Evolutionary conservation across 805 yeast genomes (phyloP).

Genomic region (Pichia californica): DNA sequence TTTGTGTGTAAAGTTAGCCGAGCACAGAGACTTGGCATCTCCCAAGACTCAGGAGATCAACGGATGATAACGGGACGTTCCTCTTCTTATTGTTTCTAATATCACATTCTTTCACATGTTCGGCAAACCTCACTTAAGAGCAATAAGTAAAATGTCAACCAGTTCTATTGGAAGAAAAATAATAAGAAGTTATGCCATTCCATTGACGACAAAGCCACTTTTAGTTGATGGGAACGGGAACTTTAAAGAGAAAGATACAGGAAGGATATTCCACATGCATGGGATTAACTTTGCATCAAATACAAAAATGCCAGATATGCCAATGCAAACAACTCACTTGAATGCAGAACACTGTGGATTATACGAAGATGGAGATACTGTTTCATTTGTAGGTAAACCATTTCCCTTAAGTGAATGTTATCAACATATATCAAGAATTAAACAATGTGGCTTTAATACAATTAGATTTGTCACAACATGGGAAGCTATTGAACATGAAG

Average conservation of each 20-base stretch:
- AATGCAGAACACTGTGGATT: constrained; percentile 40
- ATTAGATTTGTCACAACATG: constrained; percentile 75
- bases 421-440: constrained; percentile 61
- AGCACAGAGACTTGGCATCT: too few species aligned
- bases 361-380: constrained; percentile 60
- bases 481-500: constrained; percentile 89
- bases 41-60: too few species aligned
- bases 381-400: constrained; percentile 80
- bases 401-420: constrained; percentile 70
- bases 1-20: too few species aligned
- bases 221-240: constrained; percentile 43
- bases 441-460: constrained; percentile 75
- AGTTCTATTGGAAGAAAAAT: too few species aligned
- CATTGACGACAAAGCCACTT: constrained; percentile 19
- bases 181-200: not conserved
- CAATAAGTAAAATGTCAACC: too few species aligned
- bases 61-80: too few species aligned
- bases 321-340: constrained; percentile 38
- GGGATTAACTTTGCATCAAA: constrained; percentile 81
- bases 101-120: too few species aligned
- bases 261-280: constrained; percentile 56
- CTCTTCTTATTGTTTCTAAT: too few species aligned
- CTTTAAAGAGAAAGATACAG: constrained; percentile 44
- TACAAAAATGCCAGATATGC: constrained; percentile 61
- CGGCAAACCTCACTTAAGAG: too few species aligned